Evolutionary conservation across 106 monocot genomes (phyloP), one percentile per base, ranked within the genome.

Genomic region (Apostasia ramifera): DNA sequence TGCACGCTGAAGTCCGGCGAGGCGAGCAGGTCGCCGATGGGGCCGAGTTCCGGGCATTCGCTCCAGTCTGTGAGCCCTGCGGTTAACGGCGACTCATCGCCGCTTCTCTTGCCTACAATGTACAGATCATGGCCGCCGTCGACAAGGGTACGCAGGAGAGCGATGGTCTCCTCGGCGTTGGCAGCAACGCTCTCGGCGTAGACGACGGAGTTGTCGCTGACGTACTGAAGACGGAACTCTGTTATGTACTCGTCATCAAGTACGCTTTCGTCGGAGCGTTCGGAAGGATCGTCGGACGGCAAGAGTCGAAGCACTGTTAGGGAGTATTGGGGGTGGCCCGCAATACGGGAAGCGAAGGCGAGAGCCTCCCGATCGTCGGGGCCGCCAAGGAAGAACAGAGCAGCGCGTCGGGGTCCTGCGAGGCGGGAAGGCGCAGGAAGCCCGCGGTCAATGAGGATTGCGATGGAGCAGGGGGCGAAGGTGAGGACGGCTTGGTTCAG

Each of bases 381-480:
- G 8, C 75, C 75, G 2, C 68, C 68, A 37, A 75, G 52, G 60
- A 75, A 75, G 53, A 75, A 37, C 2, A 75, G 7, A 3, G 68
- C 67, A 40, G 66, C 57, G n/a, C 41, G n/a, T 1, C 5, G 50
- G 43, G 59, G 8, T 3, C 12, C 6, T 49, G 9, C 7, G 49
- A 45, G 61, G n/a, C 75, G 46, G 37, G 68, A 47, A 0, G 75
- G 61, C 0, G 41, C 71, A 5, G 73, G 71, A 1, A 86, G 71
- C 5, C 79, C 85, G 15, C 82, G 78, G 69, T 89, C 88, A 47
- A 89, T 52, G 39, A 94, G 70, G 54, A 91, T 77, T 51, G 74
- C 94, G 49, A 91, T 83, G 63, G 94, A 85, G 83, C 91, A 88
- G 0, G 91, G 85, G 3, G 91, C 66, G 43, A 57, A 26, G 7